phyloP scores from a whole-genome alignment of 208 protist species.

The Leishmania martiniquensis region DNA sequence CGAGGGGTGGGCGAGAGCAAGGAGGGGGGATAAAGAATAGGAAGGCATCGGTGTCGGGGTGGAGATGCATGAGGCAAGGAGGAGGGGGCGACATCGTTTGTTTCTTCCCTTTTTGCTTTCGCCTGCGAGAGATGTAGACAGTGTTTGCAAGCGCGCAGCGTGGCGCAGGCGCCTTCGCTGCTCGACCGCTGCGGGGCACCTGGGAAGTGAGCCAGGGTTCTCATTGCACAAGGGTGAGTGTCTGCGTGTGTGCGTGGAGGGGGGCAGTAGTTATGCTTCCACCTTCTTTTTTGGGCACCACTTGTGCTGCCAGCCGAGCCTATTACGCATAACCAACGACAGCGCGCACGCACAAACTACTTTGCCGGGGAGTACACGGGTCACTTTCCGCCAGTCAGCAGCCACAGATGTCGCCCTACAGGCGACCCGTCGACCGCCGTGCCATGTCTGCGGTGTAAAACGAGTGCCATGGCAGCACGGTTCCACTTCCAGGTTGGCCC shows the following conservation, averaged over 20 bases:
- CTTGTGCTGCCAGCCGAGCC: not conserved
- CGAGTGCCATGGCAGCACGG: slow-evolving; percentile 86
- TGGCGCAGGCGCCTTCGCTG: too few relatives aligned
- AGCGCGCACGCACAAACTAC: not conserved
- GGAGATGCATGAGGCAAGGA: too few relatives aligned
- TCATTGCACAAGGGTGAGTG: too few relatives aligned
- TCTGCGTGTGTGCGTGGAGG: too few relatives aligned
- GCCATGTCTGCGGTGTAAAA: slow-evolving; percentile 78
- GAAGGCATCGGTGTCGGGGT: not conserved
- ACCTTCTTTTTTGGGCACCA: not conserved
- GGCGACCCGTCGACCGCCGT: slow-evolving; percentile 38
- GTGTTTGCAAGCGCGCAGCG: too few relatives aligned
- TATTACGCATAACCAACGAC: not conserved
- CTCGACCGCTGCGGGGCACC: too few relatives aligned
- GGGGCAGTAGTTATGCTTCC: not conserved
- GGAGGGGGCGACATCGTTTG: too few relatives aligned
- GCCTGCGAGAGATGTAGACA: too few relatives aligned
- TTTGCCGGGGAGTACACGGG: not conserved
- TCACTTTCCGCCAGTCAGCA: not conserved
- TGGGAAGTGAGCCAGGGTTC: too few relatives aligned
- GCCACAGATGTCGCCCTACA: slow-evolving; percentile 20
- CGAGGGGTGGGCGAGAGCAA: too few relatives aligned
- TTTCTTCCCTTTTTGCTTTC: too few relatives aligned
- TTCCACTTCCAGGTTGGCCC: slow-evolving; percentile 86
- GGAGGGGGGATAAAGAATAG: not conserved